phyloP scores from a whole-genome alignment of 2,329 filamentous ascomycete species.

The Colletotrichum acutatum region DNA sequence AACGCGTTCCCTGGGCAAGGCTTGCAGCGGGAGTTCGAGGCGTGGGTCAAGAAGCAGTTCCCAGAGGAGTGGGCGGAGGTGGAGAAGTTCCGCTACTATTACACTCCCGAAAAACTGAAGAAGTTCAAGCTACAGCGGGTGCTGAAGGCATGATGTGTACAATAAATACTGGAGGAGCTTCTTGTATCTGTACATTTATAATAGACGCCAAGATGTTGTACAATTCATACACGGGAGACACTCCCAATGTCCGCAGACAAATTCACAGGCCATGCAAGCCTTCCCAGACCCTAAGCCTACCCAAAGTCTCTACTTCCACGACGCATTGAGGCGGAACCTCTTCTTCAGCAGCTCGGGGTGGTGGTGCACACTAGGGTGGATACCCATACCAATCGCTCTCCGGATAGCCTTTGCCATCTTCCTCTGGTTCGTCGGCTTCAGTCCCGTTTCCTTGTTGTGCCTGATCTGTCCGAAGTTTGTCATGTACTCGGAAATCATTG shows the following conservation, averaged over 20 bases:
- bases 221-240: constrained; percentile 33
- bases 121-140: constrained; percentile 62
- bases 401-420: constrained; percentile 93
- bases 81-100: constrained; percentile 60
- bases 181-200: constrained; percentile 38
- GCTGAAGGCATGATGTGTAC: constrained; percentile 58
- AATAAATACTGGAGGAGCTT: constrained; percentile 37
- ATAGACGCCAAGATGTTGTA: constrained; percentile 41
- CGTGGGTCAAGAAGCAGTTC: constrained; percentile 78
- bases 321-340: constrained; percentile 39
- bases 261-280: neutral
- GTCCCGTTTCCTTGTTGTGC: constrained; percentile 78
- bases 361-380: constrained; percentile 90
- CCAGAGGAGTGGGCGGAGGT: constrained; percentile 76
- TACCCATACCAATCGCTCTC: constrained; percentile 85
- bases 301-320: constrained; percentile 15
- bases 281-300: neutral
- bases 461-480: constrained; percentile 87
- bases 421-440: constrained; percentile 90
- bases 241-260: constrained; percentile 1
- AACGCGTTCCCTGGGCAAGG: constrained; percentile 76
- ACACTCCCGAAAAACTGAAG: constrained; percentile 56
- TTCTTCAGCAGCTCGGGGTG: constrained; percentile 83
- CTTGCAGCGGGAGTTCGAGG: constrained; percentile 76
- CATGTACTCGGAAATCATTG: constrained; percentile 89